Conservation (phyloP, 768 basidiomycete genomes). For the Lactarius indigo region DNA sequence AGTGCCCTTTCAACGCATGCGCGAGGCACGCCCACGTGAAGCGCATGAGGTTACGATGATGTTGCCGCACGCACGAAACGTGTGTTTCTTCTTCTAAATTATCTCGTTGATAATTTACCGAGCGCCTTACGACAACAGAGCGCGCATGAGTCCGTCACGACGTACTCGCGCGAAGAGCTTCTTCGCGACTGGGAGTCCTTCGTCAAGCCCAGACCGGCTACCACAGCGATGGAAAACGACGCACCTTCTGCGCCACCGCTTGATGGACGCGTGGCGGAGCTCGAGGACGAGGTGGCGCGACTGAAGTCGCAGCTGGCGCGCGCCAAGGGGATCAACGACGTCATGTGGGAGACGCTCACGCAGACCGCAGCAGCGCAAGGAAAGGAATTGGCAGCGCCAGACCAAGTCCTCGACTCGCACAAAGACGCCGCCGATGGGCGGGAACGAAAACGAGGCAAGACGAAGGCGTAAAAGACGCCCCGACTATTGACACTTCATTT, state of each 20-base stretch:
- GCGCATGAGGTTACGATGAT: constrained; percentile 68
- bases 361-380: constrained; percentile 50
- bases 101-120: constrained; percentile 3
- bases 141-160: constrained; percentile 27
- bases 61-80: constrained; percentile 47
- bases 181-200: constrained; percentile 66
- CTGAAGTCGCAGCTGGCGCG: constrained; percentile 69
- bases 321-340: constrained; percentile 89
- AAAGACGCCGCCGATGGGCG: constrained; percentile 10
- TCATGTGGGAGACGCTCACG: constrained; percentile 89
- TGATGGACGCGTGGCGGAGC: constrained; percentile 57
- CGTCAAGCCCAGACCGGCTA: constrained; percentile 40
- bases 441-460: constrained; percentile 25
- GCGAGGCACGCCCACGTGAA: constrained; percentile 62
- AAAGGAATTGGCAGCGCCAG: constrained; percentile 26
- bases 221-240: constrained; percentile 28
- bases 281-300: constrained; percentile 67
- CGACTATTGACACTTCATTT: constrained; percentile 8
- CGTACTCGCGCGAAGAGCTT: constrained; percentile 53
- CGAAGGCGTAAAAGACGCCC: constrained; percentile 13
- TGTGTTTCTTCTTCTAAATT: constrained; percentile 28
- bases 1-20: constrained; percentile 68
- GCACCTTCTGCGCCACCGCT: constrained; percentile 37
- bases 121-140: constrained; percentile 24
- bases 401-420: constrained; percentile 12